These are phyloP conservation scores for Wickerhamiella brachini DNA, from an alignment of 805 yeast genomes.

Conservation along the genomic window DNA sequence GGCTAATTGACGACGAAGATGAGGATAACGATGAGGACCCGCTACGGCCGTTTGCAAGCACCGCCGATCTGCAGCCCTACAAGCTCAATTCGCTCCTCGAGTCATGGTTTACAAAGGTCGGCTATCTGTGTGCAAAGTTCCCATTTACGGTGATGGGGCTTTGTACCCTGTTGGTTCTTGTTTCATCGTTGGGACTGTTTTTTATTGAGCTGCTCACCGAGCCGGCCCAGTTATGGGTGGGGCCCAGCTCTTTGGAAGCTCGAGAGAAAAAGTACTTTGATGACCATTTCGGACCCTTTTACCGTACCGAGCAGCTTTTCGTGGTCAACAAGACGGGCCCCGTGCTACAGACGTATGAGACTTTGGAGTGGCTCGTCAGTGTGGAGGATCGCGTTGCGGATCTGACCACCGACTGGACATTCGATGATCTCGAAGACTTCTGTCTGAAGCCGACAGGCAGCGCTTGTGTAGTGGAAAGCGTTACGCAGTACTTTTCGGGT, in stretches of 20 bases:
- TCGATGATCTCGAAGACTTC: constrained; percentile 40
- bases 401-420: constrained; percentile 19
- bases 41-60: constrained; percentile 17
- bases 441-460: constrained; percentile 74
- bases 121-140: constrained; percentile 43
- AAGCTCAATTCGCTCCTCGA: constrained; percentile 37
- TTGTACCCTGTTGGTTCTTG: constrained; percentile 29
- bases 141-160: constrained; percentile 42
- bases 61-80: constrained; percentile 26
- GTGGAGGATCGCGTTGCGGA: constrained; percentile 44
- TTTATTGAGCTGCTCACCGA: constrained; percentile 52
- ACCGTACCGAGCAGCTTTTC: constrained; percentile 73
- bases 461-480: constrained; percentile 71
- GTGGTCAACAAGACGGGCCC: constrained; percentile 55
- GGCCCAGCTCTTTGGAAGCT: constrained; percentile 56
- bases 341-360: constrained; percentile 48
- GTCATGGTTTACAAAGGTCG: constrained; percentile 35
- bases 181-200: constrained; percentile 39
- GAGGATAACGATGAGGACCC: constrained; percentile 20
- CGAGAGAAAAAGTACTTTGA: constrained; percentile 59
- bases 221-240: constrained; percentile 85
- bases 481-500: constrained; percentile 77
- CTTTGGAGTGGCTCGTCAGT: constrained; percentile 79
- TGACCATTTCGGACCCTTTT: constrained; percentile 79
- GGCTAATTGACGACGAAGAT: constrained; percentile 32